A percentile compares a stretch with the other conserved stretches of the same genome.
Conservation (phyloP, 805 yeast genomes). For the Kuraishia hungarica region DNA sequence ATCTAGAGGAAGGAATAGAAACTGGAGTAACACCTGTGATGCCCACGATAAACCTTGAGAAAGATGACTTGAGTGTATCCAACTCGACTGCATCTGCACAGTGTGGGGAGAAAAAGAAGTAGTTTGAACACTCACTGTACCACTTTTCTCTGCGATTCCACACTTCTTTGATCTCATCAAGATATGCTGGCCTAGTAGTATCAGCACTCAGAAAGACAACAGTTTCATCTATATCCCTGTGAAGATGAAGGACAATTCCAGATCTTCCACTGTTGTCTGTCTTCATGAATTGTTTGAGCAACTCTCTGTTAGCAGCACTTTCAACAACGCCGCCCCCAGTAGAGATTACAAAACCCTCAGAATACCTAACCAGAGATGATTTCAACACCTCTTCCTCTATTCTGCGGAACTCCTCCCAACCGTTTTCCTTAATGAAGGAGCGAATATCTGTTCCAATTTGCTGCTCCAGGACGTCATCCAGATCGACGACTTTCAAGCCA, state of each 20-base stretch:
- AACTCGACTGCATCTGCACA: slow-evolving; percentile 50
- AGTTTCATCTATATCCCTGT: slow-evolving; percentile 78
- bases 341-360: slow-evolving; percentile 60
- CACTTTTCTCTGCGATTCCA: slow-evolving; percentile 76
- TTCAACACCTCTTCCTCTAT: slow-evolving; percentile 52
- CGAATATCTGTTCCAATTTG: slow-evolving; percentile 43
- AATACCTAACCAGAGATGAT: slow-evolving; percentile 31
- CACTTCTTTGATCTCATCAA: slow-evolving; percentile 70
- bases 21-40: slow-evolving; percentile 47
- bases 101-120: slow-evolving; percentile 68
- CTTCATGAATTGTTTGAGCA: slow-evolving; percentile 44
- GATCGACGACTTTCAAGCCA: slow-evolving; percentile 64
- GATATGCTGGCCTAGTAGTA: slow-evolving; percentile 80
- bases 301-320: slow-evolving; percentile 52
- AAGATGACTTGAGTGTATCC: slow-evolving; percentile 45
- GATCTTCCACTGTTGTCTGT: slow-evolving; percentile 26
- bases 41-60: slow-evolving; percentile 46
- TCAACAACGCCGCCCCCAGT: slow-evolving; percentile 98
- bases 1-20: slow-evolving; percentile 35
- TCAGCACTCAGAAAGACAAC: slow-evolving; percentile 68
- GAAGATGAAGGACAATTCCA: slow-evolving; percentile 85
- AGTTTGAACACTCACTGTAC: slow-evolving; percentile 77
- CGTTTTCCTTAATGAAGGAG: slow-evolving; percentile 49
- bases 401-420: slow-evolving; percentile 85
- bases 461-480: slow-evolving; percentile 66